A percentile compares a stretch with the other conserved stretches of the same genome.
These are phyloP conservation scores for Saposhnikovia divaricata DNA, from an alignment of 129 eudicot species.

Conservation along the genomic window DNA sequence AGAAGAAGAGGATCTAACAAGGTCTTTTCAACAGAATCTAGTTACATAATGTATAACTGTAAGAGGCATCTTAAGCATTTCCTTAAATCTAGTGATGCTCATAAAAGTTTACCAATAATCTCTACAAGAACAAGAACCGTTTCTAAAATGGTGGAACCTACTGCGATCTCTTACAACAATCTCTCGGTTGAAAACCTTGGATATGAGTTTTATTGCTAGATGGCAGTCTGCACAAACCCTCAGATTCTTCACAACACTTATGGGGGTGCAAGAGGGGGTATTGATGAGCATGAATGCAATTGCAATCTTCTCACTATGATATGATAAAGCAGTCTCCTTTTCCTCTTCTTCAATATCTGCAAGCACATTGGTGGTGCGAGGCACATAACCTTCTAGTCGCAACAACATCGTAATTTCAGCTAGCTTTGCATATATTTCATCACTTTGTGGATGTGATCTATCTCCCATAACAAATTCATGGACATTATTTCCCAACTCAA, in stretches of 20 bases:
- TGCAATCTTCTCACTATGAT: slow-evolving; percentile 97
- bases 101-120: slow-evolving; percentile 9
- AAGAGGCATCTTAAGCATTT: neutral
- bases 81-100: neutral
- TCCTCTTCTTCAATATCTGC: slow-evolving; percentile 94
- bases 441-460: slow-evolving; percentile 51
- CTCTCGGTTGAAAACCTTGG: slow-evolving; percentile 70
- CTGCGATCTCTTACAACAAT: slow-evolving; percentile 89
- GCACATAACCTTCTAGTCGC: slow-evolving; percentile 72
- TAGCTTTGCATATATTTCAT: slow-evolving; percentile 58
- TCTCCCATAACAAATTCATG: slow-evolving; percentile 86
- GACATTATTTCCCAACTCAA: slow-evolving; percentile 64
- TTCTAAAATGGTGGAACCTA: slow-evolving; percentile 32
- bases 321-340: slow-evolving; percentile 80
- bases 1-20: neutral
- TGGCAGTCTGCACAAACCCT: slow-evolving; percentile 89
- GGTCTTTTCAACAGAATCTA: neutral
- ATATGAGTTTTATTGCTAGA: slow-evolving; percentile 57
- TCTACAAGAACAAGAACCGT: slow-evolving; percentile 14
- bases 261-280: slow-evolving; percentile 40
- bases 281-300: slow-evolving; percentile 78
- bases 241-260: slow-evolving; percentile 73
- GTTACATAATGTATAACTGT: neutral
- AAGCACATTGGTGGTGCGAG: slow-evolving; percentile 63
- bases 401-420: slow-evolving; percentile 57